These are phyloP conservation scores for Saccharum officinarum DNA, from an alignment of 176 grass and related monocot species.

Conservation along the genomic window DNA sequence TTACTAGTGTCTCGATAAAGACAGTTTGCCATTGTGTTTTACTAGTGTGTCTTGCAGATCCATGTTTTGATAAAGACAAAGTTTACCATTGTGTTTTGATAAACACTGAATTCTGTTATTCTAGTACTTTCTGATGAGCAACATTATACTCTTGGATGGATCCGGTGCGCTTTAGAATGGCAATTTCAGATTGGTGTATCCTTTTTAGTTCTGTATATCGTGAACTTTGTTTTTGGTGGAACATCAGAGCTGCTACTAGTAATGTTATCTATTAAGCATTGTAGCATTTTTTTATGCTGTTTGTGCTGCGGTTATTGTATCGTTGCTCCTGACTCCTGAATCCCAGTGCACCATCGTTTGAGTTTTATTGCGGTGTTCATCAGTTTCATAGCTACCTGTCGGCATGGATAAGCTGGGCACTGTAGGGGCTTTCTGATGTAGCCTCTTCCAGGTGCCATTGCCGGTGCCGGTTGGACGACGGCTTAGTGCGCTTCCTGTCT, in stretches of 20 bases:
- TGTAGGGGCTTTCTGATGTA: no score
- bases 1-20: not conserved
- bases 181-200: not conserved
- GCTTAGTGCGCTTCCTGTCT: not conserved
- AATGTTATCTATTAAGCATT: not conserved
- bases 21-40: conserved; percentile 7
- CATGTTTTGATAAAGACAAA: not conserved
- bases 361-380: no score
- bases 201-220: not conserved
- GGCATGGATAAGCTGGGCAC: no score
- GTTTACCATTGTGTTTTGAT: not conserved
- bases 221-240: not conserved
- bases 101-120: not conserved
- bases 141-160: not conserved
- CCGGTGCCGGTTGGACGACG: no score
- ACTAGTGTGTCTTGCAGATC: not conserved
- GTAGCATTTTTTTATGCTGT: not conserved
- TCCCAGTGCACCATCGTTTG: not conserved
- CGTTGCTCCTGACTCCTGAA: not conserved
- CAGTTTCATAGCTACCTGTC: no score
- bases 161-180: not conserved
- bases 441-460: not conserved
- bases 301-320: not conserved
- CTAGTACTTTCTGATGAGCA: conserved; percentile 3
- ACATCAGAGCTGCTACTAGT: not conserved